Percentiles rank a stretch among this genome's conserved stretches.
Evolutionary conservation across 2,329 filamentous ascomycete genomes (phyloP).

Genomic region (Colletotrichum viniferum): DNA sequence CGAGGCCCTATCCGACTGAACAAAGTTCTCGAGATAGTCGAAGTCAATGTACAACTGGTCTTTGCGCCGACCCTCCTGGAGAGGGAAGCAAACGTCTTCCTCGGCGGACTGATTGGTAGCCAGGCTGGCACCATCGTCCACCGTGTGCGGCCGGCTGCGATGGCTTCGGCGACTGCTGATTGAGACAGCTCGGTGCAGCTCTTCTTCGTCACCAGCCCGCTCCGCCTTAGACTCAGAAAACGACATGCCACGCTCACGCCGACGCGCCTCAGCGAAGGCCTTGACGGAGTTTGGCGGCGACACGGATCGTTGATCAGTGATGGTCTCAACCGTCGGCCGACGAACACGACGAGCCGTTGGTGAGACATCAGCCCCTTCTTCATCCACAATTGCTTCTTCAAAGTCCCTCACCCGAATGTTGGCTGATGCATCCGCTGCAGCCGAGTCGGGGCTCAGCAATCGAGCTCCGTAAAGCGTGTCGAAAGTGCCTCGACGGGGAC

Average conservation of each 20-base stretch:
- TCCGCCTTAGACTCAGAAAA: slow-evolving; percentile 51
- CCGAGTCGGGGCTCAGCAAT: slow-evolving; percentile 43
- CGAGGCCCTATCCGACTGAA: slow-evolving; percentile 63
- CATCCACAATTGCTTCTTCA: slow-evolving; percentile 83
- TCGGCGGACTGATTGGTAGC: slow-evolving; percentile 74
- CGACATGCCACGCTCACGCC: slow-evolving; percentile 76
- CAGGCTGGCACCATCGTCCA: slow-evolving; percentile 66
- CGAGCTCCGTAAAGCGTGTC: slow-evolving; percentile 69
- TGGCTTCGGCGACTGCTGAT: slow-evolving; percentile 66
- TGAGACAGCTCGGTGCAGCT: slow-evolving; percentile 74
- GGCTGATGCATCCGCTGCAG: slow-evolving; percentile 26
- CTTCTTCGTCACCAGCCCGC: slow-evolving; percentile 48
- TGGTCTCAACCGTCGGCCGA: slow-evolving; percentile 61
- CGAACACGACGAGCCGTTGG: slow-evolving; percentile 50
- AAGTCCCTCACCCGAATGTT: slow-evolving; percentile 74
- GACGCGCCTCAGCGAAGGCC: slow-evolving; percentile 90
- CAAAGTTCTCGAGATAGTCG: slow-evolving; percentile 91
- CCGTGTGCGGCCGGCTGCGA: slow-evolving; percentile 61
- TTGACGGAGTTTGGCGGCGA: slow-evolving; percentile 98
- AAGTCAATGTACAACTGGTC: slow-evolving; percentile 87
- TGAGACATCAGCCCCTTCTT: slow-evolving; percentile 62
- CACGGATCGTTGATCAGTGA: slow-evolving; percentile 66
- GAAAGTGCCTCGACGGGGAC: slow-evolving; percentile 73
- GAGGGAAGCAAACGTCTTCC: slow-evolving; percentile 88
- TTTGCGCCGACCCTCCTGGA: slow-evolving; percentile 69